phyloP scores from a whole-genome alignment of 2,329 filamentous ascomycete genomes.

The Lachnum nothofagi region DNA sequence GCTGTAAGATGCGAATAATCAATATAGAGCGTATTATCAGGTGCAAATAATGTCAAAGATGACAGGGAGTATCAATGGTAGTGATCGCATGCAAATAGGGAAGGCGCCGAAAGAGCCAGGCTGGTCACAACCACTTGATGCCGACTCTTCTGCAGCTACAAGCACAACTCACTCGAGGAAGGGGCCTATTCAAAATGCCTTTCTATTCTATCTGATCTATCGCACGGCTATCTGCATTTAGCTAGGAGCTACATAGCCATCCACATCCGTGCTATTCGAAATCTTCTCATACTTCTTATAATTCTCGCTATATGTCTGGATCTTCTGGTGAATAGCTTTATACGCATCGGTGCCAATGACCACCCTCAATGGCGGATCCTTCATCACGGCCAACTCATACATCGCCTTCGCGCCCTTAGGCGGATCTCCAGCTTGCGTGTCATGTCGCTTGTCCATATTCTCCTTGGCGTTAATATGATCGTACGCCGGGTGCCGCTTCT shows the following conservation, averaged over 20 bases:
- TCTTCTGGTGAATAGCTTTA: conserved; percentile 43
- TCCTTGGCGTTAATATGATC: conserved; percentile 43
- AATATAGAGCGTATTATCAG: too few species aligned
- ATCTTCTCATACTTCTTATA: conserved; percentile 27
- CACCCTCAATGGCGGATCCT: conserved; percentile 48
- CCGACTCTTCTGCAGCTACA: too few species aligned
- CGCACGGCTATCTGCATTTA: too few species aligned
- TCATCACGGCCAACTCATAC: conserved; percentile 49
- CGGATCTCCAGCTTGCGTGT: conserved; percentile 38
- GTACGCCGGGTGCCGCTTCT: conserved; percentile 40
- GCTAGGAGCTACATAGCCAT: conserved; percentile 10
- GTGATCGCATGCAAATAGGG: too few species aligned
- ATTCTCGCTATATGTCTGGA: conserved; percentile 44
- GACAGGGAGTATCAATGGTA: too few species aligned
- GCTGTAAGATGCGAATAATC: too few species aligned
- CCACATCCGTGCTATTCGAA: conserved; percentile 24
- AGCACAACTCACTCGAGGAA: not conserved
- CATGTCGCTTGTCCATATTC: conserved; percentile 34
- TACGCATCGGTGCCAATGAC: conserved; percentile 52
- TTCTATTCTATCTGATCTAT: not conserved
- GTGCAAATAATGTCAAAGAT: too few species aligned
- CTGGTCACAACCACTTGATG: too few species aligned
- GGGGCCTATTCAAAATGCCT: not conserved
- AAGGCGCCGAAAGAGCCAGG: too few species aligned
- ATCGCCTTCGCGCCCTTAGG: conserved; percentile 45